Evolutionary conservation across 1,284 basidiomycete genomes (phyloP).

Genomic region (Thecaphora thlaspeos): DNA sequence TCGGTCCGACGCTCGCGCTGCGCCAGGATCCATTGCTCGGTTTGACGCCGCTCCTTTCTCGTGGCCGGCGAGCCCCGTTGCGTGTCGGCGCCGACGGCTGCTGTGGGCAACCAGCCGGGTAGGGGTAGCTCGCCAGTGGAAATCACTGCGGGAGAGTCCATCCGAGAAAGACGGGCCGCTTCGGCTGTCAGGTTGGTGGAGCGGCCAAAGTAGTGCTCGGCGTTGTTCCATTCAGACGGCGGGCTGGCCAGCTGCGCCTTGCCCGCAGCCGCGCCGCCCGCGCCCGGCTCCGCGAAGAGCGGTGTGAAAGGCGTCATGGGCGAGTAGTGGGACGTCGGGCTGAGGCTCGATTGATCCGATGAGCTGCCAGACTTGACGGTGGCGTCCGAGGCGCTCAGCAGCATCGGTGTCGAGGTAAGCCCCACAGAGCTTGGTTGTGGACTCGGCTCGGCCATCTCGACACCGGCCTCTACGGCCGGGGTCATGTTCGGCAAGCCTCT

Average conservation of each 20-base stretch:
- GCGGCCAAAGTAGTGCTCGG: not conserved
- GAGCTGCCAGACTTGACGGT: slow-evolving; percentile 24
- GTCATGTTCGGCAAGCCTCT: too few species aligned
- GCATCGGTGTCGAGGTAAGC: slow-evolving; percentile 15
- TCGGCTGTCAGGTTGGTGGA: not conserved
- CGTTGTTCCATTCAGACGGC: not conserved
- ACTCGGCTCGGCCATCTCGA: slow-evolving; percentile 1
- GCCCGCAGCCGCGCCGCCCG: slow-evolving; percentile 11
- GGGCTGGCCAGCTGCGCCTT: slow-evolving; percentile 11
- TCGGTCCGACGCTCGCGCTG: slow-evolving; percentile 21
- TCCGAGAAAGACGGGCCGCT: not conserved
- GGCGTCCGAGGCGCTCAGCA: slow-evolving; percentile 12
- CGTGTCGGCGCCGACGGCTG: too few species aligned
- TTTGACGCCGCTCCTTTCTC: slow-evolving; percentile 12
- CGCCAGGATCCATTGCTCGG: slow-evolving; percentile 31
- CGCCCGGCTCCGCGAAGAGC: slow-evolving; percentile 32
- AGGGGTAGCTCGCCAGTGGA: too few species aligned
- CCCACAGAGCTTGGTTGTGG: slow-evolving; percentile 9
- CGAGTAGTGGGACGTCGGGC: slow-evolving; percentile 22
- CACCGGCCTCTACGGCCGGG: too few species aligned
- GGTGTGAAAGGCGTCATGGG: slow-evolving; percentile 43
- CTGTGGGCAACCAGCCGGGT: too few species aligned
- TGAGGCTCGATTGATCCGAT: slow-evolving; percentile 19
- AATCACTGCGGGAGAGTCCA: not conserved
- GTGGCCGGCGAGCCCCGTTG: not conserved